A percentile compares a stretch with the other conserved stretches of the same genome.
phyloP scores from a whole-genome alignment of 2,329 filamentous ascomycete genomes.

The Septoria linicola region DNA sequence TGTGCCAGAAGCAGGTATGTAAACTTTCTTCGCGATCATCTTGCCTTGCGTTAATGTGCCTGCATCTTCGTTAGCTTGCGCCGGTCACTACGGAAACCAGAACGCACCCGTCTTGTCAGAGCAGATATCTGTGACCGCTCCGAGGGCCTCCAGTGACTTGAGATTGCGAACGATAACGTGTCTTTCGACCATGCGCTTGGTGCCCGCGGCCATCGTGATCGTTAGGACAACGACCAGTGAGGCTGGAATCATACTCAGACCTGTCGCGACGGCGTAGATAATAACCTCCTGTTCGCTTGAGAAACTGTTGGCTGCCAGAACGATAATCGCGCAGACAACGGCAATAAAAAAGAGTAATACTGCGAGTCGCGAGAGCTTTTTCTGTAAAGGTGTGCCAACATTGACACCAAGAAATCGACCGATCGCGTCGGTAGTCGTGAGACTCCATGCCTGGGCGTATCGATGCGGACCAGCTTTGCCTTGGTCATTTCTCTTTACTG shows the following conservation, averaged over 20 bases:
- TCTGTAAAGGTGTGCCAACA: slow-evolving; percentile 78
- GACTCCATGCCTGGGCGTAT: slow-evolving; percentile 49
- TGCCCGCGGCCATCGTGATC: slow-evolving; percentile 51
- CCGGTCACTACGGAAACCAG: neutral
- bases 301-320: slow-evolving; percentile 60
- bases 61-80: slow-evolving; percentile 28
- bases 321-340: slow-evolving; percentile 66
- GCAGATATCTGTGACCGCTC: slow-evolving; percentile 33
- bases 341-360: slow-evolving; percentile 75
- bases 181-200: slow-evolving; percentile 60
- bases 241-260: slow-evolving; percentile 61
- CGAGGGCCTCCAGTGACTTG: slow-evolving; percentile 62
- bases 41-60: slow-evolving; percentile 46
- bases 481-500: slow-evolving; percentile 40
- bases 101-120: slow-evolving; percentile 40
- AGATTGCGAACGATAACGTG: slow-evolving; percentile 66
- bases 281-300: slow-evolving; percentile 58
- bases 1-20: slow-evolving; percentile 60
- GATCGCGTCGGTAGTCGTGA: slow-evolving; percentile 57
- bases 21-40: slow-evolving; percentile 62
- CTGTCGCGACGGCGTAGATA: slow-evolving; percentile 62
- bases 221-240: slow-evolving; percentile 42
- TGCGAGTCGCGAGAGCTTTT: slow-evolving; percentile 80
- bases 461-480: slow-evolving; percentile 35
- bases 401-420: slow-evolving; percentile 66